phyloP scores from a whole-genome alignment of 306 rosid genomes.

The Dicorynia guianensis region DNA sequence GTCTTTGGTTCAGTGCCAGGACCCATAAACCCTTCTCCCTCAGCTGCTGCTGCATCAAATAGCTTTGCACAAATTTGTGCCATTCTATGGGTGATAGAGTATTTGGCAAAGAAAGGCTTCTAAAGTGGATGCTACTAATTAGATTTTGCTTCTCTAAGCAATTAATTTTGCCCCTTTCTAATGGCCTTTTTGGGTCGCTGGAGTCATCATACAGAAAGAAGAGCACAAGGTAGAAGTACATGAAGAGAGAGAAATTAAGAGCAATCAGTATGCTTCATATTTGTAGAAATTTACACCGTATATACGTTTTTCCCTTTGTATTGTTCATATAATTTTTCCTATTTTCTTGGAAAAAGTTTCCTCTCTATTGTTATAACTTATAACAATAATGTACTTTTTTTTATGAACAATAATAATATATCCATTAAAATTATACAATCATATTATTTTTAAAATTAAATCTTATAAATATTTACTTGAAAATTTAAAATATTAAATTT shows the following conservation, averaged over 20 bases:
- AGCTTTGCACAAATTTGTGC: conserved; percentile 37
- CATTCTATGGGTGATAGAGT: conserved; percentile 44
- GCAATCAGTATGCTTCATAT: conserved; percentile 8
- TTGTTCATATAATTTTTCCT: neutral
- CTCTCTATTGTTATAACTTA: conserved; percentile 10
- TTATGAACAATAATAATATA: neutral
- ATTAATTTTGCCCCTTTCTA: conserved; percentile 10
- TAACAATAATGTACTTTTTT: conserved; percentile 6
- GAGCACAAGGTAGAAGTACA: conserved; percentile 18
- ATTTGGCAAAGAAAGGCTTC: conserved; percentile 33
- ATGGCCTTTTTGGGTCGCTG: conserved; percentile 3
- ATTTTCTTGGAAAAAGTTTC: neutral
- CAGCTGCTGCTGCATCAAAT: conserved; percentile 45
- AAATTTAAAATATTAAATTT: too few relatives aligned
- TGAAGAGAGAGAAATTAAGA: conserved; percentile 27
- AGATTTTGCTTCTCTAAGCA: conserved; percentile 15
- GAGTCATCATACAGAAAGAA: neutral
- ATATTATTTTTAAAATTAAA: too few relatives aligned
- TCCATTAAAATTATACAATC: neutral
- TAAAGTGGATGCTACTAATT: conserved; percentile 22
- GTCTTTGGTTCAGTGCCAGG: conserved; percentile 85
- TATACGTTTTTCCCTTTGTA: conserved; percentile 2
- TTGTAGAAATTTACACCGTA: conserved; percentile 35
- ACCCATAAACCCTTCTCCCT: conserved; percentile 62
- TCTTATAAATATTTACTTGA: too few relatives aligned